Evolutionary conservation across 352 stramenopile species (phyloP).

Genomic region (Phytophthora pisi): DNA sequence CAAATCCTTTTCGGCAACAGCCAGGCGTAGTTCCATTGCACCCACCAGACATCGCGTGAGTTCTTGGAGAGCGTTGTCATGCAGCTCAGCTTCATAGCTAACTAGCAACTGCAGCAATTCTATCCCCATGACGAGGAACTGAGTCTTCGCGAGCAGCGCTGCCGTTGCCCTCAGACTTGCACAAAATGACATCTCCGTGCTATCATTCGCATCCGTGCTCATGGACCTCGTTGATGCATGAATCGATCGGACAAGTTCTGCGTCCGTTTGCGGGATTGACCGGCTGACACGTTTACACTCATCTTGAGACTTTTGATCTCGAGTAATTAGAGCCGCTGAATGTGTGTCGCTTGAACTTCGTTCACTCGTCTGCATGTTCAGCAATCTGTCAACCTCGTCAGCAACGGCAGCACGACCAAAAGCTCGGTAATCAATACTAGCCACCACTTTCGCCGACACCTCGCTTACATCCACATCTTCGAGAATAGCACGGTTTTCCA

Average conservation of each 20-base stretch:
- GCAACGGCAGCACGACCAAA: slow-evolving; percentile 80
- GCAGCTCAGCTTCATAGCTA: slow-evolving; percentile 63
- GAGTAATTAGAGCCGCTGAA: slow-evolving; percentile 9
- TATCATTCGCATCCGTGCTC: slow-evolving; percentile 9
- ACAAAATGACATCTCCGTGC: slow-evolving; percentile 19
- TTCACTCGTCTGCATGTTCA: slow-evolving; percentile 27
- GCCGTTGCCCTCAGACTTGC: slow-evolving; percentile 36
- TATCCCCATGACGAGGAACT: slow-evolving; percentile 75
- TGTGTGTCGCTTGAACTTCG: slow-evolving; percentile 8
- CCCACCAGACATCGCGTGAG: slow-evolving; percentile 73
- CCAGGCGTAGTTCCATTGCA: slow-evolving; percentile 50
- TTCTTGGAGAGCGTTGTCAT: slow-evolving; percentile 46
- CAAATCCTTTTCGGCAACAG: slow-evolving; percentile 67
- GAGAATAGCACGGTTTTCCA: slow-evolving; percentile 82
- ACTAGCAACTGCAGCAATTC: slow-evolving; percentile 73
- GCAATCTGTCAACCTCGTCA: slow-evolving; percentile 52
- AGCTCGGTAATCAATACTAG: slow-evolving; percentile 81
- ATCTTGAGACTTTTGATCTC: slow-evolving; percentile 20
- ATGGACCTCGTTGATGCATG: slow-evolving; percentile 31
- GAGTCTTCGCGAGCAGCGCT: slow-evolving; percentile 62
- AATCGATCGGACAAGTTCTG: slow-evolving; percentile 39
- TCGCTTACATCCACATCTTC: slow-evolving; percentile 88
- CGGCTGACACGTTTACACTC: slow-evolving; percentile 6
- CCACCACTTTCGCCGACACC: slow-evolving; percentile 76
- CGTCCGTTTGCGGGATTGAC: slow-evolving; percentile 31